Conservation (phyloP, 495 filamentous ascomycete species). For the Niebla homalea region DNA sequence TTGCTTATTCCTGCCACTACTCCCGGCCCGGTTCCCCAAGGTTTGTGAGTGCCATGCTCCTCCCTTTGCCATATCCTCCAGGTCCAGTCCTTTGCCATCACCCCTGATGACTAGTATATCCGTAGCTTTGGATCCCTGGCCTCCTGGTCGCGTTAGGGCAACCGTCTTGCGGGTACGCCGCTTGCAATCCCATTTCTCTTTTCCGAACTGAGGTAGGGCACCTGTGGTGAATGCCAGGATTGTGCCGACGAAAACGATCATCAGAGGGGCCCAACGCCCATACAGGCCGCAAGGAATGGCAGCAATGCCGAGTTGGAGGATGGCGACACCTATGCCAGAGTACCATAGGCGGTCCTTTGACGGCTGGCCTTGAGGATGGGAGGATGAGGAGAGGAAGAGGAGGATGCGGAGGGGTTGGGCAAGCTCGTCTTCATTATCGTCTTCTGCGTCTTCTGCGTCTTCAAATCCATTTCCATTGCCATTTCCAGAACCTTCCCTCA, state of each 20-base stretch:
- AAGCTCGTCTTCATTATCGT: too few species aligned
- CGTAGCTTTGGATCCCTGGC: conserved; percentile 25
- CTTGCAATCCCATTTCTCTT: conserved; percentile 39
- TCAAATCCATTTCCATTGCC: not conserved
- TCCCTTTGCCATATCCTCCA: conserved; percentile 27
- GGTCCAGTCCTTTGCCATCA: conserved; percentile 21
- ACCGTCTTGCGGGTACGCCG: conserved; percentile 18
- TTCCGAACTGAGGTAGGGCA: conserved; percentile 31
- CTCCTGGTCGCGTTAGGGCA: conserved; percentile 32
- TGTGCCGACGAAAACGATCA: conserved; percentile 30
- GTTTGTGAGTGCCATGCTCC: not conserved
- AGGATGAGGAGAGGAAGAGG: conserved; percentile 7
- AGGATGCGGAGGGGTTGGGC: conserved; percentile 10
- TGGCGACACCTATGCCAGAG: conserved; percentile 21
- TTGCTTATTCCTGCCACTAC: too few species aligned
- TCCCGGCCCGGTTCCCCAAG: too few species aligned
- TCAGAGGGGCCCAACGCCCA: conserved; percentile 32
- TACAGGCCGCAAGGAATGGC: conserved; percentile 28
- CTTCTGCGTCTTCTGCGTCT: not conserved
- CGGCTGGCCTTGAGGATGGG: conserved; percentile 1
- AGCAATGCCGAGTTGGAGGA: conserved; percentile 35
- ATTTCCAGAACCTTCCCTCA: not conserved
- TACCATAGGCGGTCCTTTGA: conserved; percentile 22
- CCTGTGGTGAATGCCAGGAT: conserved; percentile 25
- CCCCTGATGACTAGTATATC: conserved; percentile 26